Evolutionary conservation across 2,329 filamentous ascomycete species (phyloP).

Genomic region (Zarea fungicola): DNA sequence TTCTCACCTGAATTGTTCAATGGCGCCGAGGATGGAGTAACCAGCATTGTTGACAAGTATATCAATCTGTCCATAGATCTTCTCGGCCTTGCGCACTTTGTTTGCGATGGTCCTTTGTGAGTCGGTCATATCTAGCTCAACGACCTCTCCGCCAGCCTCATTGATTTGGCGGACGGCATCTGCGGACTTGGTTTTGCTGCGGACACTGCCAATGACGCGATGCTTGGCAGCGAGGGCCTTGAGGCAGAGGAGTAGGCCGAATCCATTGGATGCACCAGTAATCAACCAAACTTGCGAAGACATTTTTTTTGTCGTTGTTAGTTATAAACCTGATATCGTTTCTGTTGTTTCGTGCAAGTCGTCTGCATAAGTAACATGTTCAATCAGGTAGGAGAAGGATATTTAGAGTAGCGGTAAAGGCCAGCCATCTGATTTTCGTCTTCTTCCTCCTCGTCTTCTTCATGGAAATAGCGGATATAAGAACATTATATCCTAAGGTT

Average conservation of each 20-base stretch:
- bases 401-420: too few relatives aligned
- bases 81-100: constrained; percentile 20
- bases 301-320: constrained; percentile 2
- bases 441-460: too few relatives aligned
- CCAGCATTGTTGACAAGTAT: constrained; percentile 50
- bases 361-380: too few relatives aligned
- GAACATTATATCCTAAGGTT: not conserved
- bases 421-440: too few relatives aligned
- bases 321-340: not conserved
- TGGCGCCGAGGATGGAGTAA: constrained; percentile 32
- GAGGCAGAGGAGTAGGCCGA: constrained; percentile 40
- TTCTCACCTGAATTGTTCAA: constrained; percentile 32
- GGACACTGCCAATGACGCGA: constrained; percentile 43
- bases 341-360: too few relatives aligned
- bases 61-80: constrained; percentile 33
- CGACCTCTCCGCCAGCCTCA: constrained; percentile 21
- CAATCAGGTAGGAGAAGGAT: too few relatives aligned
- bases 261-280: constrained; percentile 41
- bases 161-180: constrained; percentile 15
- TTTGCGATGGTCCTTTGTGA: constrained; percentile 11
- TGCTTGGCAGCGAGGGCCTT: constrained; percentile 38
- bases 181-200: constrained; percentile 23
- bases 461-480: constrained; percentile 3
- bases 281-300: constrained; percentile 39
- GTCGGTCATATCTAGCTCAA: constrained; percentile 22